Conservation (phyloP, 257 asterid species). For the Penstemon davidsonii region DNA sequence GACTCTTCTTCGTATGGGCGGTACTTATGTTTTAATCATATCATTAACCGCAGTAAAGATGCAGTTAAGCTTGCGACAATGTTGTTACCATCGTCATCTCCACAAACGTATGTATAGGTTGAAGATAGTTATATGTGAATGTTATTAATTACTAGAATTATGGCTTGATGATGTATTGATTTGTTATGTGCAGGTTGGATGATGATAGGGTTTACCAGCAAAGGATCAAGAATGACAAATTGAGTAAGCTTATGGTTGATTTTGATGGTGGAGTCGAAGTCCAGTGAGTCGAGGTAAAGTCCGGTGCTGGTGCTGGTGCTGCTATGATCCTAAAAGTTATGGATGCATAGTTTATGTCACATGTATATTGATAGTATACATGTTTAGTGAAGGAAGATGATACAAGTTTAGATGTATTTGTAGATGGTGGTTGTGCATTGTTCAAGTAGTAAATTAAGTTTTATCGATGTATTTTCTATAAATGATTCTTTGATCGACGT, state of each 20-base stretch:
- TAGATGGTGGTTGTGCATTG: constrained; percentile 1
- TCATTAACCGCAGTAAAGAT: constrained; percentile 53
- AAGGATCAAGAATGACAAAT: constrained; percentile 76
- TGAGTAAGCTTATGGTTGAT: constrained; percentile 74
- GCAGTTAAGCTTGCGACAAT: constrained; percentile 54
- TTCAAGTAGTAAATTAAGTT: neutral
- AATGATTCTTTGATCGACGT: constrained; percentile 38
- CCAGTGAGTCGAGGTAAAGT: constrained; percentile 16
- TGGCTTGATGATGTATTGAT: neutral
- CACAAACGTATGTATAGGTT: constrained; percentile 19
- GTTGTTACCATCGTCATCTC: constrained; percentile 46
- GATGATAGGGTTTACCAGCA: constrained; percentile 51
- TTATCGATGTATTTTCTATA: neutral
- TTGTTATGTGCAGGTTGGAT: constrained; percentile 45
- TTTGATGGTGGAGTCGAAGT: constrained; percentile 42
- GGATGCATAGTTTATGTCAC: constrained; percentile 15
- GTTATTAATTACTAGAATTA: neutral
- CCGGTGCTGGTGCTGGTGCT: too few relatives aligned
- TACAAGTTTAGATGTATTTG: constrained; percentile 2
- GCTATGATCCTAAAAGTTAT: too few relatives aligned
- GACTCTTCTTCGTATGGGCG: constrained; percentile 78
- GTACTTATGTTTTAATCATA: constrained; percentile 75
- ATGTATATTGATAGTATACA: constrained; percentile 9
- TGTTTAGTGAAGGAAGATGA: neutral
- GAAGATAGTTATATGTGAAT: neutral